Evolutionary conservation across 768 basidiomycete genomes (phyloP), one percentile per base, ranked within the genome.

Genomic region (Termitomyces sp.): DNA sequence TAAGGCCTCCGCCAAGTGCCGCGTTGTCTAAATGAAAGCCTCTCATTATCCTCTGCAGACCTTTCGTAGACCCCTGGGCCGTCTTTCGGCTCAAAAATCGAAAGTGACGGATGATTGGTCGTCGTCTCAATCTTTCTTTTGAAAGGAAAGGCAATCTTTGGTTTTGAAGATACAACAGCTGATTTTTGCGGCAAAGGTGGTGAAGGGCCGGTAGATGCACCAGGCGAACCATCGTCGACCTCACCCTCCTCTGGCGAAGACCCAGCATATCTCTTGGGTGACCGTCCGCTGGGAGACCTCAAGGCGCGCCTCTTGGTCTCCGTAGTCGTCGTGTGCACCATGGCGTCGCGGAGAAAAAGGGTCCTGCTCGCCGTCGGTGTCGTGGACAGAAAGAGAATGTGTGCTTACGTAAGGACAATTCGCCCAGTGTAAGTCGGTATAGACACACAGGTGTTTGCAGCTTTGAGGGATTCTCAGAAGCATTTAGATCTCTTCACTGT

Each of bases 231-330:
- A 68, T 91, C 89, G 71, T 90, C 88, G 49, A 92, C 73, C 64
- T 92, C 90, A 59, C 90, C 90, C 67, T 92, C 90, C 70, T 92
- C 90, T 50, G 89, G 89, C 1, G 88, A 84, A 10, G 86, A 86
- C 2, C 85, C 79, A 9, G 77, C 75, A 20, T 68, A 74, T 44
- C 87, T 78, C 66, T 91, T 90, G 5, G 69, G 37, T 10, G 81
- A 76, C 51, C 86, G 77, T 39, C 72, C 69, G 57, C 75, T 72
- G 46, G 82, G 77, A 14, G 85, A 82, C 48, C 71, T 68, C 37
- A 84, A 84, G 29, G 85, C 84, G 53, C 72, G 74, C 58, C 90
- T 80, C 73, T 91, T 91, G 50, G 69, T 63, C 27, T 75, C 59
- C 36, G 63, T 90, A 48, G 71, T 62, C 26, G 74, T 64, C 29